Evolutionary conservation across 768 basidiomycete species (phyloP), one percentile per base, ranked within the genome.

Genomic region (Russula sp.): DNA sequence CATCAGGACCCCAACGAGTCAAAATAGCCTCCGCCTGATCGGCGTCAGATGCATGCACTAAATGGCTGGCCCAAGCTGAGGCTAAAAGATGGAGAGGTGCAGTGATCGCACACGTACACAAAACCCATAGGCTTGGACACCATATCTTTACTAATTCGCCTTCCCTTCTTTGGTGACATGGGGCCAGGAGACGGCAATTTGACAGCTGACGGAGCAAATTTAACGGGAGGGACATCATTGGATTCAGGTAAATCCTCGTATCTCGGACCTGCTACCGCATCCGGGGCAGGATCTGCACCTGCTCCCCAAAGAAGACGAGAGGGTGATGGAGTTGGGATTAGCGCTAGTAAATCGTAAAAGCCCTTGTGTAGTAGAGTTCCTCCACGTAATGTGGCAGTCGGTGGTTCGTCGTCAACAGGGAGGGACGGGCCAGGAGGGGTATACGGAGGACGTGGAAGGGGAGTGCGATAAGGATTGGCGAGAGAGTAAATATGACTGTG

Each of bases 41-140:
- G 13, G 87, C 90, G 74, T 93, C 90, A 60, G 90, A 93, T 35
- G 93, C 92, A 75, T 95, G 93, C 10, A 93, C 85, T 65, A 93
- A 79, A 76, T 96, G 93, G 56, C 92, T 94, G 70, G 55, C 58
- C 71, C 69, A 63, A 69, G 68, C 63, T 61, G 42, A 42, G 59
- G 29, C 60, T 42, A 60, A 53, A 41, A 60, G 45, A 57, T 51
- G 66, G 67, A 60, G 55, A 63, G 58, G 59, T 20, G 56, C 47
- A 56, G 45, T 39, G 56, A 47, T 58, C 57, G 53, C 60, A 66
- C 53, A 83, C 90, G 73, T 78, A 95, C 91, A 90, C 79, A 72
- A 93, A 93, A 66, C 84, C 86, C 22, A 80, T 88, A 6, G 93
- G 93, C 59, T 76, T 82, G 16, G 90, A 90, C 5, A 95, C 86